Evolutionary conservation across 2,329 filamentous ascomycete species (phyloP).

Genomic region (Penicillium sp.): DNA sequence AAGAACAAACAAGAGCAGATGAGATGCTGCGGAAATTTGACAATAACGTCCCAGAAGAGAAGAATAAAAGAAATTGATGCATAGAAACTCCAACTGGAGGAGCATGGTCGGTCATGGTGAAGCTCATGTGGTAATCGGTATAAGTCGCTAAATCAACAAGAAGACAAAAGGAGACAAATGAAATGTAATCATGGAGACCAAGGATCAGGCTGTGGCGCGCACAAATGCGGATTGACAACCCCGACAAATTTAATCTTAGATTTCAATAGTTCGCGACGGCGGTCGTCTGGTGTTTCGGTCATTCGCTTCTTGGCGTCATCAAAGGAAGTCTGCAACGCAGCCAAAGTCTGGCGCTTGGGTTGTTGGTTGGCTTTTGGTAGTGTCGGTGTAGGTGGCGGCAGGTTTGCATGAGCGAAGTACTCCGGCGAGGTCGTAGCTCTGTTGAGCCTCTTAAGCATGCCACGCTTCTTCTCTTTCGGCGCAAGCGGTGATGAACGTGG

Average conservation of each 20-base stretch:
- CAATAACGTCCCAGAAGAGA: background rate
- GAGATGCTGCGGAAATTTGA: background rate
- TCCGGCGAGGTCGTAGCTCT: background rate
- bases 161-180: background rate
- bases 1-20: background rate
- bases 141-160: background rate
- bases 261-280: slow-evolving; percentile 39
- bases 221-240: slow-evolving; percentile 34
- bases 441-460: background rate
- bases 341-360: slow-evolving; percentile 27
- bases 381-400: background rate
- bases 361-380: slow-evolving; percentile 25
- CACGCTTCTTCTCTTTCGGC: background rate
- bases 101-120: background rate
- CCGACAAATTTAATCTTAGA: slow-evolving; percentile 43
- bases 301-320: slow-evolving; percentile 37
- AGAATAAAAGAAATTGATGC: background rate
- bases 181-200: slow-evolving; percentile 19
- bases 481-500: background rate
- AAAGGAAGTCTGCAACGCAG: slow-evolving; percentile 19
- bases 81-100: background rate
- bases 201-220: slow-evolving; percentile 22
- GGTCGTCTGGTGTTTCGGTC: slow-evolving; percentile 34
- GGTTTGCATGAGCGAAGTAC: background rate
- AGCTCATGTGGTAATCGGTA: background rate